Evolutionary conservation across 2,329 filamentous ascomycete species (phyloP).

Genomic region (Septoria linicola): DNA sequence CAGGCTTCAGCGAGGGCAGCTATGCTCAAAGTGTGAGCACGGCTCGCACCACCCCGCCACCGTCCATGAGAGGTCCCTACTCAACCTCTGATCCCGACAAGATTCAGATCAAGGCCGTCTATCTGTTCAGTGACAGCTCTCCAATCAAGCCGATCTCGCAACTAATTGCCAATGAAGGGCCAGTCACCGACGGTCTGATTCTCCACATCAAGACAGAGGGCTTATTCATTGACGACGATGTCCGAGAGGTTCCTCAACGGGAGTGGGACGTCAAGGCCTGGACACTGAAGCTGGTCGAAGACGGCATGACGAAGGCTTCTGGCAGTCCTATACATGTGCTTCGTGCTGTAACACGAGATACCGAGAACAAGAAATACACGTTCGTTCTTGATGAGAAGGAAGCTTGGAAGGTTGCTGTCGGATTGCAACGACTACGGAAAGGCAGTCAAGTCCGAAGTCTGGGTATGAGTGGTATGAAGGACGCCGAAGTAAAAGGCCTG

Average conservation of each 20-base stretch:
- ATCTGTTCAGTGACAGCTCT: slow-evolving; percentile 86
- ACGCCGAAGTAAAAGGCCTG: slow-evolving; percentile 43
- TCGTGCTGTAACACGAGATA: slow-evolving; percentile 58
- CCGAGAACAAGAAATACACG: slow-evolving; percentile 61
- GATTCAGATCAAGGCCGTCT: slow-evolving; percentile 91
- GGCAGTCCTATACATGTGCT: slow-evolving; percentile 54
- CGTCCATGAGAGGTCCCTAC: slow-evolving; percentile 75
- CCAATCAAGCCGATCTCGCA: slow-evolving; percentile 87
- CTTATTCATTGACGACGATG: slow-evolving; percentile 94
- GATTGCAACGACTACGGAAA: slow-evolving; percentile 56
- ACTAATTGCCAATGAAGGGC: slow-evolving; percentile 76
- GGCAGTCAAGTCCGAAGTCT: slow-evolving; percentile 57
- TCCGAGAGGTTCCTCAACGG: slow-evolving; percentile 84
- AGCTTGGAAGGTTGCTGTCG: slow-evolving; percentile 62
- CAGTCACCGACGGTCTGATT: slow-evolving; percentile 88
- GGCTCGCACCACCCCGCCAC: slow-evolving; percentile 74
- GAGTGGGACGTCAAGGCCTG: slow-evolving; percentile 99
- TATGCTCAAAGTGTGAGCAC: slow-evolving; percentile 85
- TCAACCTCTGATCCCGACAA: slow-evolving; percentile 89
- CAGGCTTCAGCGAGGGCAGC: slow-evolving; percentile 75
- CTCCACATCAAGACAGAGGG: slow-evolving; percentile 91
- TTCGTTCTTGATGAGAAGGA: slow-evolving; percentile 60
- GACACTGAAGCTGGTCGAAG: slow-evolving; percentile 90
- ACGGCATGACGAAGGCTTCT: slow-evolving; percentile 38
- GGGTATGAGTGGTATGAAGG: slow-evolving; percentile 54